phyloP scores from a whole-genome alignment of 2,329 filamentous ascomycete species.

The Monilinia laxa region DNA sequence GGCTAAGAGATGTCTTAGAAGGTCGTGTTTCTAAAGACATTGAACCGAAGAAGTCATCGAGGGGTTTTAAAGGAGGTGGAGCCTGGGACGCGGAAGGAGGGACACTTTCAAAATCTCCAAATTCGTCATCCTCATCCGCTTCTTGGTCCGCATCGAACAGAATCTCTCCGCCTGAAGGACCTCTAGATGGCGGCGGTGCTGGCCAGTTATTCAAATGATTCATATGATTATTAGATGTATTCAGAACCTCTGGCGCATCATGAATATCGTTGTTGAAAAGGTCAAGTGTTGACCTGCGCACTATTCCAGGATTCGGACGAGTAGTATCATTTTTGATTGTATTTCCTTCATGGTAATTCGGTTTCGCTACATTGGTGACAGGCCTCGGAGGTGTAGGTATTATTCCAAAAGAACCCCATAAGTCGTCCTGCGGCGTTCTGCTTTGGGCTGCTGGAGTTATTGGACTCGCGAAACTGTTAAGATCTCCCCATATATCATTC shows the following conservation, averaged over 20 bases:
- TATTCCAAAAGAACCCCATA: constrained; percentile 38
- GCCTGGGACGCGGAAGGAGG: constrained; percentile 35
- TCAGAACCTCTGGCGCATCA: constrained; percentile 24
- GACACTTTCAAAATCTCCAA: constrained; percentile 66
- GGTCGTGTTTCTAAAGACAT: constrained; percentile 35
- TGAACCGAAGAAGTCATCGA: constrained; percentile 40
- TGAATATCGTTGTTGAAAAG: constrained; percentile 33
- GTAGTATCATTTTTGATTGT: constrained; percentile 12
- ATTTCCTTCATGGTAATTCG: constrained; percentile 26
- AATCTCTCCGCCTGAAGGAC: constrained; percentile 35
- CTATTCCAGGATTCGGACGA: constrained; percentile 27
- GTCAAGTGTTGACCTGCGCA: constrained; percentile 35
- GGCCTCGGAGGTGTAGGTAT: constrained; percentile 21
- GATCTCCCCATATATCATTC: constrained; percentile 33
- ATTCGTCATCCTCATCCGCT: constrained; percentile 58
- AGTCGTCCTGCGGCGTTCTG: constrained; percentile 31
- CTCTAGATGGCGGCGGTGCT: constrained; percentile 22
- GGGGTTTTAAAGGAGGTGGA: constrained; percentile 28
- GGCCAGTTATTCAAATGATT: constrained; percentile 4
- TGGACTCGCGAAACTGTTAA: constrained; percentile 29
- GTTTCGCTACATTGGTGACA: constrained; percentile 20
- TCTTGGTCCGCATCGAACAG: constrained; percentile 44
- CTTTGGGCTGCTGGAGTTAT: constrained; percentile 18
- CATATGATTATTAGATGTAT: constrained; percentile 15
- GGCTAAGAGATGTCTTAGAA: constrained; percentile 41